Percentiles rank a stretch among this genome's conserved stretches.
Conservation (phyloP, 495 filamentous ascomycete species). For the Xylaria intraflava region DNA sequence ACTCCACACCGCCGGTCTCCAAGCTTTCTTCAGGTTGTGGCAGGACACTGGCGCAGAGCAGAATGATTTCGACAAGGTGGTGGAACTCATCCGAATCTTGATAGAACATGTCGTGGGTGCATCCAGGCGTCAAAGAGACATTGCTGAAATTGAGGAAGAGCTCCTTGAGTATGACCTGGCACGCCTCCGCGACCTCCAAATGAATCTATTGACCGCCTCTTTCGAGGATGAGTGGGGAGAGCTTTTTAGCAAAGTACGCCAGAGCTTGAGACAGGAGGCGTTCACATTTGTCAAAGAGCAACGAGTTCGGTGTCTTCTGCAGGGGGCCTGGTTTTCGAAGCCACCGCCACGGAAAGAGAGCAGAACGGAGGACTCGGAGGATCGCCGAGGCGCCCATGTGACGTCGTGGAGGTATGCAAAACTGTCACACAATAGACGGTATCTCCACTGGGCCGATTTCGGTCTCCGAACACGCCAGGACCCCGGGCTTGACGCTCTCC, state of each 20-base stretch:
- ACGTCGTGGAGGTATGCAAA: constrained; percentile 73
- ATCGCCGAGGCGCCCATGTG: constrained; percentile 32
- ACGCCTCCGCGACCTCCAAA: constrained; percentile 78
- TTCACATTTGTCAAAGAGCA: constrained; percentile 96
- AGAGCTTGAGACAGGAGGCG: constrained; percentile 86
- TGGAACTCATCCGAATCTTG: constrained; percentile 84
- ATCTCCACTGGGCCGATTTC: constrained; percentile 90
- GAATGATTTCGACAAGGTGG: constrained; percentile 87
- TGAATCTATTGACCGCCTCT: constrained; percentile 83
- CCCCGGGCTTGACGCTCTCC: constrained; percentile 66
- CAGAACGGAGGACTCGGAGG: constrained; percentile 28
- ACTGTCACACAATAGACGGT: constrained; percentile 84
- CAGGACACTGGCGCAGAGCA: constrained; percentile 74
- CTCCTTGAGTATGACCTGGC: constrained; percentile 73
- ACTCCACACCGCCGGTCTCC: constrained; percentile 85
- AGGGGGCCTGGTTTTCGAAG: constrained; percentile 85
- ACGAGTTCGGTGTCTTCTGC: constrained; percentile 82
- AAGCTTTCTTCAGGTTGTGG: constrained; percentile 89
- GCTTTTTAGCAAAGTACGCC: constrained; percentile 82
- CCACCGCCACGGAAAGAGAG: constrained; percentile 36
- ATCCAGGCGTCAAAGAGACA: constrained; percentile 73
- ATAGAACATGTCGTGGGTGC: constrained; percentile 86
- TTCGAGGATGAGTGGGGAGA: constrained; percentile 94
- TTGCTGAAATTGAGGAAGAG: constrained; percentile 85
- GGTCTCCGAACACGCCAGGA: constrained; percentile 54